Base-by-base conservation (phyloP, 495 filamentous ascomycete genomes). In the Daldinia loculata region DNA sequence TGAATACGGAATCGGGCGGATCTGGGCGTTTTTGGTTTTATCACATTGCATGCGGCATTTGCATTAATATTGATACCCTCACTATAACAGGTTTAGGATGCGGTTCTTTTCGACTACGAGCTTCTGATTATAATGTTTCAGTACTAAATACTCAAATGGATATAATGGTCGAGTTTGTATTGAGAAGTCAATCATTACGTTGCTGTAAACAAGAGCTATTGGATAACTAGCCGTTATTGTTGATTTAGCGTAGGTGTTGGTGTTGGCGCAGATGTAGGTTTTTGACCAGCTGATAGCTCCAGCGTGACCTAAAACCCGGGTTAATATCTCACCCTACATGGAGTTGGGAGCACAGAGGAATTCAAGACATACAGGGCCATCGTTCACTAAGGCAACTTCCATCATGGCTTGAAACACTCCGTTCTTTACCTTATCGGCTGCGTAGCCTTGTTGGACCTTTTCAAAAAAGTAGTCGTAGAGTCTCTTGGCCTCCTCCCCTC, bases 391-490 rank as follows among this genome's bases (percentile, higher is more conserved):
- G 66, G 92, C 91, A 64, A 98, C 95, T 74, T 98, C 91, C 95
- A 98, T 99, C 94, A 97, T 97, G 58, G 96, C 95, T 74, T 97
- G 94, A 78, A 98, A 99, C 38, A 97, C 89, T 14, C 96, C 96
- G 76, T 98, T 91, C 75, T 96, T 94, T 66, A 99, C 94, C 69
- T 87, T 91, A 15, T 93, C 93, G 7, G 87, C 78, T 4, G 81
- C 78, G 77, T 98, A 96, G 4, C 87, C 80, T 70, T 91, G 85
- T 66, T 91, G 84, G 26, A 97, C 88, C 67, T 91, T 90, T n/a
- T 82, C 77, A 64, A 92, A 87, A 81, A 99, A 97, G 64, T 88
- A 82, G 43, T 92, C 85, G 80, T 99, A 99, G 22, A 98, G 84
- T 36, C 82, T 84, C 66, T 88, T 92, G 12, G 96, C 95, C 29